Evolutionary conservation across 2,329 filamentous ascomycete species (phyloP).

Genomic region (Neurospora sp.): DNA sequence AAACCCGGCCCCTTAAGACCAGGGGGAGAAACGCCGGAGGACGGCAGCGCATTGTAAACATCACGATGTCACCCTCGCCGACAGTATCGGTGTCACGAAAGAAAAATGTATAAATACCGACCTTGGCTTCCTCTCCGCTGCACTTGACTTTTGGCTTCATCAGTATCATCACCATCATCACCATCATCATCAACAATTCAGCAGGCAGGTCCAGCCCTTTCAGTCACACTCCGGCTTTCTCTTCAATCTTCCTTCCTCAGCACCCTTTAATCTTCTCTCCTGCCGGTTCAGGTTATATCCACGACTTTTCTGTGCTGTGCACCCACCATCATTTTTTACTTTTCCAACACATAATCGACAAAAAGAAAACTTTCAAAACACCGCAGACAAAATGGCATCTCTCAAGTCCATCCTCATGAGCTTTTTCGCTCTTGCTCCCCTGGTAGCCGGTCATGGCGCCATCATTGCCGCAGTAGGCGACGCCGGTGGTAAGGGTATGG

Average conservation of each 20-base stretch:
- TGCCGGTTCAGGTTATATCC: background rate
- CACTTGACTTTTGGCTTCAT: background rate
- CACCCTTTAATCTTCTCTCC: background rate
- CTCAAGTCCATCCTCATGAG: constrained; percentile 19
- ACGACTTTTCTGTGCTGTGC: constrained; percentile 5
- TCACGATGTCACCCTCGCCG: background rate
- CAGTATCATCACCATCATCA: background rate
- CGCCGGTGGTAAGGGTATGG: constrained; percentile 45
- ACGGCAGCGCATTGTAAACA: background rate
- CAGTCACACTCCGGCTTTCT: background rate
- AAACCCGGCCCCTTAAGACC: background rate
- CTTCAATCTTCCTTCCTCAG: constrained; percentile 1
- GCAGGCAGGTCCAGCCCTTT: background rate
- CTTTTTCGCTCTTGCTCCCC: constrained; percentile 34
- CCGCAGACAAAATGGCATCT: constrained; percentile 19
- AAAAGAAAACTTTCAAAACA: background rate
- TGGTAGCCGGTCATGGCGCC: constrained; percentile 51
- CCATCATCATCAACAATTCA: background rate
- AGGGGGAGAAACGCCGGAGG: background rate
- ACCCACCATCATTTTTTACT: background rate
- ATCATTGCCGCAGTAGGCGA: constrained; percentile 50
- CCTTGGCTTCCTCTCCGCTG: background rate
- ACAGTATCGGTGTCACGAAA: background rate
- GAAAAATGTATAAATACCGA: background rate
- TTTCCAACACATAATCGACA: background rate